Base-by-base conservation (phyloP, 495 filamentous ascomycete species). In the Xylaria scruposa region DNA sequence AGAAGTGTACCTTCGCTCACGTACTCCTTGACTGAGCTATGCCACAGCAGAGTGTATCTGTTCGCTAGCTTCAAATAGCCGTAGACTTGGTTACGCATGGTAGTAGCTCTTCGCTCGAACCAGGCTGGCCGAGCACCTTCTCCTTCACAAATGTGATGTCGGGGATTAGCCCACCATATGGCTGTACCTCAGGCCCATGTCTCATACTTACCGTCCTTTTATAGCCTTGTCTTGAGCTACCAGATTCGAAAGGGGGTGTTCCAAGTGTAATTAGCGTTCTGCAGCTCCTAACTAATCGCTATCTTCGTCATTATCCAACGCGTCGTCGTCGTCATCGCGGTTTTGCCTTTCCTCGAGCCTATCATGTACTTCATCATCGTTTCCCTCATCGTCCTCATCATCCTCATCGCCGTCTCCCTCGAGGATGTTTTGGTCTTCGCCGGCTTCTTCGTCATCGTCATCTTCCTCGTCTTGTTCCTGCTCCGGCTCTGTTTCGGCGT, bases 281-380 rank as follows among this genome's bases (percentile, higher is more conserved):
- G 12, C 51, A 13, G 31, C 40, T 40, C 12, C 79, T 80, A 88
- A 44, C 79, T 80, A 88, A 44, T 88, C 86, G 67, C 87, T 88
- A 62, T 84, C 84, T 44, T 89, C 88, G 68, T 88, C 82, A 78
- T 88, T 85, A 77, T 93, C 90, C 44, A 91, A 84, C 19, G 89
- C 89, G 73, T 92, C 87, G 70, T 90, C 87, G 21, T 91, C 87
- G 8, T 70, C 61, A 36, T 85, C 85, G 21, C 78, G 80, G 24
- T 83, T 51, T 76, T 68, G 79, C 7, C 85, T 81, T n/a, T 83
- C 83, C 46, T 85, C 85, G 1, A 83, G 81, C 6, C 75, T 75
- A 47, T 81, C 79, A 17, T 77, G 76, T 46, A 79, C 81, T 15
- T 80, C 78, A n/a, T 79, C 81, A 10, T 81, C 83, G 12, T 82